A percentile compares a stretch with the other conserved stretches of the same genome.
These are phyloP conservation scores for Pulicaria dysenterica DNA, from an alignment of 129 eudicot species.

Conservation along the genomic window DNA sequence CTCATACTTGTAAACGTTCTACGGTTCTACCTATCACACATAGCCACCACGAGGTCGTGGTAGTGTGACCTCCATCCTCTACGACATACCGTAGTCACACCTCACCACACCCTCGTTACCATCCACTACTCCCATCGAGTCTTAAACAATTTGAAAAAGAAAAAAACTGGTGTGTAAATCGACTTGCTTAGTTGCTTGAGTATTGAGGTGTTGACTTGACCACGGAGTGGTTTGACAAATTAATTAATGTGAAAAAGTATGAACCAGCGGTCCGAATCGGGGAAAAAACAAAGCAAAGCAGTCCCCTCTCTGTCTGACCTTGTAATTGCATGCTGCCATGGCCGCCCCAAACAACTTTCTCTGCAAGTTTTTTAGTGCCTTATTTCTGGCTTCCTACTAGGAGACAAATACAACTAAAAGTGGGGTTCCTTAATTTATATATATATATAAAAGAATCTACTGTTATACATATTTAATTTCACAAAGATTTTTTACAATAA, in stretches of 20 bases:
- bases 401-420: constrained; percentile 42
- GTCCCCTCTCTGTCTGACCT: constrained; percentile 31
- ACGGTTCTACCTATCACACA: too few species aligned
- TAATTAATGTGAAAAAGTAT: background rate
- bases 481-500: too few species aligned
- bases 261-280: constrained; percentile 24
- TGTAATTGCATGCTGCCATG: constrained; percentile 23
- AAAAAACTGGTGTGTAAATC: background rate
- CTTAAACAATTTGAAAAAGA: too few species aligned
- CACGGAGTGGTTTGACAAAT: constrained; percentile 19
- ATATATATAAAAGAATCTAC: too few species aligned
- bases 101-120: too few species aligned
- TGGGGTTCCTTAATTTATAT: constrained; percentile 18
- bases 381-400: constrained; percentile 39
- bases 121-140: too few species aligned
- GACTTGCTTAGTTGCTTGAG: background rate
- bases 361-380: constrained; percentile 38
- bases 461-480: too few species aligned
- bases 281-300: background rate
- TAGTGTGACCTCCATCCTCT: too few species aligned
- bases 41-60: too few species aligned
- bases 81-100: too few species aligned
- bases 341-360: constrained; percentile 38
- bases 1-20: too few species aligned
- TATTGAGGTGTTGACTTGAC: constrained; percentile 24